Evolutionary conservation across 768 basidiomycete species (phyloP).

Genomic region (Amanita molliuscula): DNA sequence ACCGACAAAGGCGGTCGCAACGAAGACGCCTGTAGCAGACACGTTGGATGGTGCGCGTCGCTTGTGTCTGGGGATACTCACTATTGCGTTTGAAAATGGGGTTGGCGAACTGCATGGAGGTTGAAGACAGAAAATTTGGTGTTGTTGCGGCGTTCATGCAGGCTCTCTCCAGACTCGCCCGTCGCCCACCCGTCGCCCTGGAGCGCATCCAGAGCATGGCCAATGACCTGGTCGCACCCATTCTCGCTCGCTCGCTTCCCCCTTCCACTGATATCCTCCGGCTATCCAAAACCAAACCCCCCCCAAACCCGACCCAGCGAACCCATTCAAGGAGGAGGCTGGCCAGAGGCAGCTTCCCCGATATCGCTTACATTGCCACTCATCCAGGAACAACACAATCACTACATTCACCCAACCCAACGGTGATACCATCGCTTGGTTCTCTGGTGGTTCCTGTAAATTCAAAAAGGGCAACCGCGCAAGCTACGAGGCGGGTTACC

Average conservation of each 20-base stretch:
- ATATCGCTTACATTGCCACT: constrained; percentile 60
- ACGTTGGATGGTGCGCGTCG: background rate
- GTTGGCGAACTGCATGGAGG: constrained; percentile 29
- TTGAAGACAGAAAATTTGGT: constrained; percentile 23
- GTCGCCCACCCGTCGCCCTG: background rate
- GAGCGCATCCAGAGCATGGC: background rate
- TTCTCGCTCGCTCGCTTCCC: too few species aligned
- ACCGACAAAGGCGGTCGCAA: constrained; percentile 68
- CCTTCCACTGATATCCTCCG: background rate
- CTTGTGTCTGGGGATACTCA: constrained; percentile 21
- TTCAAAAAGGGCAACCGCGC: constrained; percentile 79
- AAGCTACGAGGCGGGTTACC: constrained; percentile 86
- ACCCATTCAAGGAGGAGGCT: background rate
- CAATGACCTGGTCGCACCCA: background rate
- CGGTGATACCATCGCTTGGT: constrained; percentile 42
- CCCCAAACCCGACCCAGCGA: background rate
- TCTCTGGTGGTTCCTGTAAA: constrained; percentile 65
- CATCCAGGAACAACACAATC: constrained; percentile 82
- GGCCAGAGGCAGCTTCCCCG: background rate
- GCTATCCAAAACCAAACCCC: constrained; percentile 7
- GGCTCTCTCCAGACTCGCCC: background rate
- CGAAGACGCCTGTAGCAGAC: constrained; percentile 65
- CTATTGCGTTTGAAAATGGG: constrained; percentile 88
- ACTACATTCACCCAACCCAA: constrained; percentile 52
- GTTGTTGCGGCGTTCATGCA: constrained; percentile 1